Percentiles rank a stretch among this genome's conserved stretches.
phyloP scores from a whole-genome alignment of 2,329 filamentous ascomycete species.

The Penicillium sp. region DNA sequence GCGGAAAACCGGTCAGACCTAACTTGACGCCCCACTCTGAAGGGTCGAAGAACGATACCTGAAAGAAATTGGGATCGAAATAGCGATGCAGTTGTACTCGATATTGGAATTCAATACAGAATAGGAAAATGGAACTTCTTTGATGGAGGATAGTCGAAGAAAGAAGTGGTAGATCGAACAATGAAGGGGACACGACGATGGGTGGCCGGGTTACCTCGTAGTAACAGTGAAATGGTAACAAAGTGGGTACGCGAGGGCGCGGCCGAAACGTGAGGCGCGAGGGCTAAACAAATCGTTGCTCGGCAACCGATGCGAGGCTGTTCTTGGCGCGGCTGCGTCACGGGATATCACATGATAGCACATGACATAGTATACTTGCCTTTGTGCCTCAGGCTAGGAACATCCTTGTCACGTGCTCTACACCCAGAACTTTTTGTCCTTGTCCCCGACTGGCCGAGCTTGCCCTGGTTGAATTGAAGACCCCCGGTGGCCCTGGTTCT shows the following conservation, averaged over 20 bases:
- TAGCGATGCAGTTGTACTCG: neutral
- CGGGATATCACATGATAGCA: neutral
- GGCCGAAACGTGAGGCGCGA: slow-evolving; percentile 19
- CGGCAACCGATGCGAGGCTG: slow-evolving; percentile 45
- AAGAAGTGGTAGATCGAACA: slow-evolving; percentile 19
- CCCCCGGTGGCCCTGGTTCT: neutral
- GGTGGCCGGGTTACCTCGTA: slow-evolving; percentile 12
- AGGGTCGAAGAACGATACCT: slow-evolving; percentile 17
- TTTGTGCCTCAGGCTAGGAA: too few species aligned
- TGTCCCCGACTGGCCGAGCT: neutral
- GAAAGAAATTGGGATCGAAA: neutral
- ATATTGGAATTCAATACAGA: slow-evolving; percentile 1
- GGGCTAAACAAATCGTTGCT: slow-evolving; percentile 32
- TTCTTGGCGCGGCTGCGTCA: slow-evolving; percentile 5
- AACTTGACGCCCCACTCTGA: slow-evolving; percentile 36
- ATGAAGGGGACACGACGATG: slow-evolving; percentile 17
- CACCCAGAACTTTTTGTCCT: slow-evolving; percentile 22
- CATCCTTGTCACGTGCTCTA: slow-evolving; percentile 13
- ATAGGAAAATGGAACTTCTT: slow-evolving; percentile 12
- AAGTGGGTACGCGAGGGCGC: slow-evolving; percentile 19
- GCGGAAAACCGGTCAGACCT: slow-evolving; percentile 34
- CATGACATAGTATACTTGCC: too few species aligned
- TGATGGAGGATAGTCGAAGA: neutral
- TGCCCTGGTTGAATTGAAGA: neutral
- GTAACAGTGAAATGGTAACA: slow-evolving; percentile 12